These are phyloP conservation scores for Podospora australis DNA, from an alignment of 495 filamentous ascomycete genomes.

Conservation along the genomic window DNA sequence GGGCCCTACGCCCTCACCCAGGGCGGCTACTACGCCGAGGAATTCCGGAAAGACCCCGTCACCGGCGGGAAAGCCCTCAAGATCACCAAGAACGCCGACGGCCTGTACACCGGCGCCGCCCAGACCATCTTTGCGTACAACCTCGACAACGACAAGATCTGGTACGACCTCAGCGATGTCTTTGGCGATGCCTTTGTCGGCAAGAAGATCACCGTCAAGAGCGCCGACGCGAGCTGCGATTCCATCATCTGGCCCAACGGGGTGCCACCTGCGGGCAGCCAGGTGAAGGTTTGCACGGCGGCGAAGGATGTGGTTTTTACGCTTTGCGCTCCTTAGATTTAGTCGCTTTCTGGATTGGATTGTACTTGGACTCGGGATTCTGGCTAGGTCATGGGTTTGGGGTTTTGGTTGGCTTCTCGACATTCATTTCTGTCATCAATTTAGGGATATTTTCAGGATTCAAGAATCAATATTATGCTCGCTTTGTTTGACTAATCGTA, in stretches of 20 bases:
- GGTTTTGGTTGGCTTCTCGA: too few species aligned
- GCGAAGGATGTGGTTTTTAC: conserved; percentile 25
- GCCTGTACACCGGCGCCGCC: conserved; percentile 47
- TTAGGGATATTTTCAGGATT: too few species aligned
- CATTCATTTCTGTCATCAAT: too few species aligned
- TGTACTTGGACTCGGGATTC: too few species aligned
- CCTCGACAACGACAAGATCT: conserved; percentile 42
- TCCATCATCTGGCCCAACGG: conserved; percentile 47
- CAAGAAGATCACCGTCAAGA: conserved; percentile 32
- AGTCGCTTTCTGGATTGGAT: too few species aligned
- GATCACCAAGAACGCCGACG: conserved; percentile 43
- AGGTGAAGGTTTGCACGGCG: conserved; percentile 41
- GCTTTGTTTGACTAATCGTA: too few species aligned
- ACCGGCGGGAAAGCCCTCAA: conserved; percentile 52
- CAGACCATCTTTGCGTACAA: conserved; percentile 51
- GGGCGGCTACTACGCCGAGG: conserved; percentile 36
- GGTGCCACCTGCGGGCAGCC: conserved; percentile 43
- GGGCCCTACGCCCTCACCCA: conserved; percentile 33
- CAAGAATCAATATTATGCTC: too few species aligned
- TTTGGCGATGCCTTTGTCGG: conserved; percentile 53
- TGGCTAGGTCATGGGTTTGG: too few species aligned
- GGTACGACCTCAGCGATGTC: conserved; percentile 52
- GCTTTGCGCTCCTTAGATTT: conserved; percentile 18
- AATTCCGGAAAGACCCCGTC: conserved; percentile 38
- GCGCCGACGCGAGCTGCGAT: conserved; percentile 35